Base-by-base conservation (phyloP, 2,329 filamentous ascomycete genomes). In the Ophiostoma sp. region DNA sequence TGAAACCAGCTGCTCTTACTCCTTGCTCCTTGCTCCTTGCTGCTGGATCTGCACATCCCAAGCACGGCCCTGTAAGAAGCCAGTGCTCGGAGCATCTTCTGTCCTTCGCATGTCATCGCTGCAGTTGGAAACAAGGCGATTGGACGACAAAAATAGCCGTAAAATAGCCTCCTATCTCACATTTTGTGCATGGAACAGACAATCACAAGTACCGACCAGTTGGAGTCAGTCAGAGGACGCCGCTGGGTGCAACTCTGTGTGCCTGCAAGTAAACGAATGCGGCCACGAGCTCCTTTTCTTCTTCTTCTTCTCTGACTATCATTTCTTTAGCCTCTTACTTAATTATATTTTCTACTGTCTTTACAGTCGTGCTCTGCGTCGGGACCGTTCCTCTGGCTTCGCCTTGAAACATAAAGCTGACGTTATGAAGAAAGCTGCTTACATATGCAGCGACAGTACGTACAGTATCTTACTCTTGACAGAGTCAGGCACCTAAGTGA, bases 121-220 rank as follows among this genome's bases (percentile, higher is more conserved):
- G 62, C 35, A 36, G 62, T 17, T 39, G 62, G 17, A 20, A 36
- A 36, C 60, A 64, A 64, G 60, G 62, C 33, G 62, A 33, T 65
- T 65, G 62, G 62, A 23, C 20, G 62, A 65, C 35, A 65, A 39
- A 65, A 65, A 64, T 64, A 64, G 60, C 52, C 15, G 44, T 48
- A 27, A 31, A 31, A 31, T 1, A 3, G 27, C 27, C 1, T 57
- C 23, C 23, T 13, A 27, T 57, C 23, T 11, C 1, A 15, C 52
- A n/a, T 23, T 6, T 27, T 57, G n/a, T 48, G 44, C 20, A 41
- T 31, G 39, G 6, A 39, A 5, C 13, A 48, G 44, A 48, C 44
- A 20, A 48, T 6, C 44, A n/a, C 44, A 2, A 48, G 44, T 20
- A 41, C 44, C 44, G 20, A 7, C 44, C 20, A 48, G 52, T 27